These are phyloP conservation scores for Neurospora sp. DNA, from an alignment of 495 filamentous ascomycete species.

Conservation along the genomic window DNA sequence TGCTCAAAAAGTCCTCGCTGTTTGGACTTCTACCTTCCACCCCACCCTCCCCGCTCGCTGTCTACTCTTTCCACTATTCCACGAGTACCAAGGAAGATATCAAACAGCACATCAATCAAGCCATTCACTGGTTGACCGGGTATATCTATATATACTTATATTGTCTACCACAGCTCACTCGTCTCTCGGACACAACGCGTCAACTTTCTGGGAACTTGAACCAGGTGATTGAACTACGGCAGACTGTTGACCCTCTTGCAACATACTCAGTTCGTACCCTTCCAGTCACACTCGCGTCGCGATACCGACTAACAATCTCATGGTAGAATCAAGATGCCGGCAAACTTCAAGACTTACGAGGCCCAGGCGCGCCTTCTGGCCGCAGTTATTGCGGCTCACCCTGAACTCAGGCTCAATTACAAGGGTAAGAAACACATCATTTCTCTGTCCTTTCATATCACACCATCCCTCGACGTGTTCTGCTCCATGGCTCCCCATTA, in stretches of 20 bases:
- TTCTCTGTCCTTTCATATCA: neutral
- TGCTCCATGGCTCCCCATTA: neutral
- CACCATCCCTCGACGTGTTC: slow-evolving; percentile 1
- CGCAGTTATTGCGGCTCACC: slow-evolving; percentile 38
- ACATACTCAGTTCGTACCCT: neutral
- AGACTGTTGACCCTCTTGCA: neutral
- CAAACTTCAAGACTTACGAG: slow-evolving; percentile 41
- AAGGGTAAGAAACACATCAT: slow-evolving; percentile 29
- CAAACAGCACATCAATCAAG: neutral
- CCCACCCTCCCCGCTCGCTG: neutral
- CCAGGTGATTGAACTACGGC: neutral
- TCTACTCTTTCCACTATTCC: neutral
- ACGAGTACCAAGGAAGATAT: neutral
- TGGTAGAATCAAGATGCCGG: slow-evolving; percentile 16
- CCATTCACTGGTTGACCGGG: neutral
- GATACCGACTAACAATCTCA: neutral
- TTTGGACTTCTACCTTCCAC: neutral
- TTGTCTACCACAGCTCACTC: neutral
- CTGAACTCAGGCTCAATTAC: slow-evolving; percentile 35
- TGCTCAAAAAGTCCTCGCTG: neutral
- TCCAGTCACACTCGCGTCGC: neutral
- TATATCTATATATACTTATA: neutral
- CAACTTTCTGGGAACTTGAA: neutral
- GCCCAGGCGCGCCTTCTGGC: slow-evolving; percentile 37
- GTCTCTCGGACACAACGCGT: neutral